Evolutionary conservation across 176 grass and related monocot species (phyloP), one percentile per base, ranked within the genome.

Genomic region (Tuctoria greenei): DNA sequence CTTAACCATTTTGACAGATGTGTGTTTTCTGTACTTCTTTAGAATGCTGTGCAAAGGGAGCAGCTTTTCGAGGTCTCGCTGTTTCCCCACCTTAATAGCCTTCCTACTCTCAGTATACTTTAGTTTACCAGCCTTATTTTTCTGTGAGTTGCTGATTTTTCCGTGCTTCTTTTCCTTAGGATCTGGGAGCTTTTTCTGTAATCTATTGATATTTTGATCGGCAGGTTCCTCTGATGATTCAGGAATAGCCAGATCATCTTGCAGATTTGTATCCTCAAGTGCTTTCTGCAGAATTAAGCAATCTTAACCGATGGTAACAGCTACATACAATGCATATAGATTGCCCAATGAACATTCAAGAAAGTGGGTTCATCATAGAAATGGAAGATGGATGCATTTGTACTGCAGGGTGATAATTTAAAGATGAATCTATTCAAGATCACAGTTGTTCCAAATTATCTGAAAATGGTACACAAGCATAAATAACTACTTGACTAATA

Each of bases 1-100:
- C 46, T 82, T 86, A n/a, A 73, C 68, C 83, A 85, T 78, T 84
- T 79, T 90, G 45, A 90, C 69, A 3, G 87, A 89, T 39, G 83
- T 90, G 79, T 66, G 79, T 18, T 69, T 78, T 17, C 60, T 86
- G 28, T 68, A 80, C 56, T 86, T 86, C 72, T 76, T 89, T 15
- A 89, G 31, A 73, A 89, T 89, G 67, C 82, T 78, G 12, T 79
- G 81, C 86, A 79, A 75, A 75, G 86, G 81, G 27, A 79, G 70
- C 40, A 65, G 10, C n/a, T 79, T 83, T 63, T 74, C 67, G 43
- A 83, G 20, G 18, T 70, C 75, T 34, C 40, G 37, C 10, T 66
- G 73, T 41, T 84, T 84, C 24, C 64, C 63, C 23, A n/a, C 64
- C 60, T 83, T 83, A 71, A 26, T 15, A 45, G 37, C 55, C 47